Conservation (phyloP, 192 early-diverging fungal species). For the Cladochytrium replicatum region DNA sequence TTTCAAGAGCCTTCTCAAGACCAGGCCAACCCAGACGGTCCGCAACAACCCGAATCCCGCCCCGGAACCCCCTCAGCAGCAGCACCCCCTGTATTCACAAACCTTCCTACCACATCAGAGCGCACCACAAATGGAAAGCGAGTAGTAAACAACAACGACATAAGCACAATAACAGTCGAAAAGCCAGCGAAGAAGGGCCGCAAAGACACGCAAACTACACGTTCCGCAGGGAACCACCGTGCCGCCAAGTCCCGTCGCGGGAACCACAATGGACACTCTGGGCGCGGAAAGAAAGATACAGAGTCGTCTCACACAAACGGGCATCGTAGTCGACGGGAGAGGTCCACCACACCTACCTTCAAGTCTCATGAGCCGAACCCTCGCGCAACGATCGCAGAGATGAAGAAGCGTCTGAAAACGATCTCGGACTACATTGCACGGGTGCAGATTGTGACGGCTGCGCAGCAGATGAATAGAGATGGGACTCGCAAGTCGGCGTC, state of each 20-base stretch:
- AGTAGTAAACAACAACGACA: constrained; percentile 7
- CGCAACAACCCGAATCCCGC: background rate
- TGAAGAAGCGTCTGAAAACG: constrained; percentile 56
- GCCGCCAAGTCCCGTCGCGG: background rate
- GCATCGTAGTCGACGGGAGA: too few species aligned
- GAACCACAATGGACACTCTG: background rate
- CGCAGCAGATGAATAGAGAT: constrained; percentile 5
- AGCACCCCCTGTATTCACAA: background rate
- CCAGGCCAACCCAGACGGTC: background rate
- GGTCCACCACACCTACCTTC: constrained; percentile 25
- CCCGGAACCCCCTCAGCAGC: background rate
- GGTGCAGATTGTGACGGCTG: constrained; percentile 29
- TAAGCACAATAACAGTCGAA: too few species aligned
- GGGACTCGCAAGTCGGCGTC: background rate
- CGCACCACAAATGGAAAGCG: background rate
- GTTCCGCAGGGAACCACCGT: background rate
- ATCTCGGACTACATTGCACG: constrained; percentile 49
- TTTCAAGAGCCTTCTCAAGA: background rate
- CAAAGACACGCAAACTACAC: background rate
- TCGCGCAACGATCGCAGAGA: constrained; percentile 45
- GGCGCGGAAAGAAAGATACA: background rate
- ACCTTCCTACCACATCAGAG: background rate
- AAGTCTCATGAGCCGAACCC: constrained; percentile 43
- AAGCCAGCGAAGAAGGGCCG: background rate
- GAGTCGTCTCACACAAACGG: too few species aligned